A percentile compares a stretch with the other conserved stretches of the same genome.
Evolutionary conservation across 441 rosid genomes (phyloP).

Genomic region (Rhodomyrtus psidioides): DNA sequence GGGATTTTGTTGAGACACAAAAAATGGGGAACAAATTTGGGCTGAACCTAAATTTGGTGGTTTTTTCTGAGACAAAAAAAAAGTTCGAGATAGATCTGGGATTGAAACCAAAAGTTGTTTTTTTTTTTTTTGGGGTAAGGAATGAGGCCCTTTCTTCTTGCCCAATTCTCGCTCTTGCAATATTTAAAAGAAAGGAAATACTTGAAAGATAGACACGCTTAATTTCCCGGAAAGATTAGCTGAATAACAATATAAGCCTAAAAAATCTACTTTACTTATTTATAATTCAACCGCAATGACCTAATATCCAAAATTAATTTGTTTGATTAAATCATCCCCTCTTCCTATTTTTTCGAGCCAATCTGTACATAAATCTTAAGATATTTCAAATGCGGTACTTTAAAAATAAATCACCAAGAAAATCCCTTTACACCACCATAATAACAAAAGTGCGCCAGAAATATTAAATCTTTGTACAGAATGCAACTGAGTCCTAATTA

Average conservation of each 20-base stretch:
- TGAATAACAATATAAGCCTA: not conserved
- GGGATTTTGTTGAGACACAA: too few relatives aligned
- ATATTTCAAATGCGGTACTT: not conserved
- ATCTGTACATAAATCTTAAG: not conserved
- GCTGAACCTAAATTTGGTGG: too few relatives aligned
- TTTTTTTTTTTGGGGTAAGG: too few relatives aligned
- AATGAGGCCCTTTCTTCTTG: not conserved
- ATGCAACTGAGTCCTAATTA: not conserved
- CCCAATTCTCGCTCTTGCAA: not conserved
- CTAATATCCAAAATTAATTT: not conserved
- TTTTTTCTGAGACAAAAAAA: too few relatives aligned
- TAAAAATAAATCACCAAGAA: not conserved
- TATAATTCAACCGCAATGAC: not conserved
- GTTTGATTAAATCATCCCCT: not conserved
- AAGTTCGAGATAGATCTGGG: too few relatives aligned
- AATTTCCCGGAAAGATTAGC: not conserved
- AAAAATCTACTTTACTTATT: not conserved
- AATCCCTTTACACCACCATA: not conserved
- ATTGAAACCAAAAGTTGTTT: too few relatives aligned
- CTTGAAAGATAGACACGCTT: accelerated
- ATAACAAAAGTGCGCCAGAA: not conserved
- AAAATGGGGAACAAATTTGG: too few relatives aligned
- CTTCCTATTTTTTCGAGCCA: not conserved
- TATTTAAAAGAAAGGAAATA: not conserved
- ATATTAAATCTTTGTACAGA: not conserved